Base-by-base conservation (phyloP, 1,284 basidiomycete species). In the Austroboletus novae-zelandiae region DNA sequence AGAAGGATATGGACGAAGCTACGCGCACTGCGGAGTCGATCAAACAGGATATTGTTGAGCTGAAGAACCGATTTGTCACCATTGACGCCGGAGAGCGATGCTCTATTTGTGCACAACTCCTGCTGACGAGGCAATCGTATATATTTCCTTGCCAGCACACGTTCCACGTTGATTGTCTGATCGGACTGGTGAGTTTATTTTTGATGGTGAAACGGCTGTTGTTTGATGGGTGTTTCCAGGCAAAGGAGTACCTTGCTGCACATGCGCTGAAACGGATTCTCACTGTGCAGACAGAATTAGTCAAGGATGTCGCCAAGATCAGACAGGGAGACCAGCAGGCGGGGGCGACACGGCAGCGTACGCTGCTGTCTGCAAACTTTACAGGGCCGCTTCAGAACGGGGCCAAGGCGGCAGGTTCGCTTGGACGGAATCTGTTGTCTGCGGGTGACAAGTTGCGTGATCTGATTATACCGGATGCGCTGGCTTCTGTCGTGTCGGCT, bases 101-200 rank as follows among this genome's bases (percentile, higher is more conserved):
- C 64, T 86, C 87, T 23, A 77, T 81, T 37, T 99, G 97, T 70
- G 79, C 79, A 13, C 77, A 82, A 53, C 74, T 83, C 35, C 75
- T 99, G 47, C 72, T 97, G 44, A 87, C 85, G 27, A 77, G 97
- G 51, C 94, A 97, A 66, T 98, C 98, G 69, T 99, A 99, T 71
- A 91, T 97, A 43, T 99, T 99, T 74, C 95, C 95, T 10, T 99
- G 97, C 71, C 91, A 95, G 61, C 95, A 98, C 65, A 84, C 86
- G 10, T 97, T 97, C 81, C 94, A 97, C 71, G 92, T 91, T 9
- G 94, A 98, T 68, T 98, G 94, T 70, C 75, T 97, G 47, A 94
- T 98, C 65, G 81, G 86, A 29, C 75, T 95, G 79, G 94, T 95
- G 61, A 67, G 90, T 47, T 49, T 48, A 23, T 15, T n/a, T 11